Conservation (phyloP, 2,329 filamentous ascomycete genomes). For the Magnaporthiopsis incrustans region DNA sequence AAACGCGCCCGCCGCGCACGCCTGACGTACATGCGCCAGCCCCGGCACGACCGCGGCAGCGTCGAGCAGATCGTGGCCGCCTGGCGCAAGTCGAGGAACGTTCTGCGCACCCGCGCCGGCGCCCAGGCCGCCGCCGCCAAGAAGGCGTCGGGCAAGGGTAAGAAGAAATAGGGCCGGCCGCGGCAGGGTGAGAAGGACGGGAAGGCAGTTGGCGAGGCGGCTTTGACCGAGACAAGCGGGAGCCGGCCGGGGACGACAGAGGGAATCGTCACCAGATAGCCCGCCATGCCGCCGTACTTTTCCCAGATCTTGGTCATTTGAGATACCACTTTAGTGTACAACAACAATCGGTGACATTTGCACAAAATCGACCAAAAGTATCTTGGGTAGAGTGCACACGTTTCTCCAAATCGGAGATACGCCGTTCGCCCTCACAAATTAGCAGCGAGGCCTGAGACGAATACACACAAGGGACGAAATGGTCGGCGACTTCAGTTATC, state of each 20-base stretch:
- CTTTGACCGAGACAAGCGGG: too few relatives aligned
- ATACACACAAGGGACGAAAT: background rate
- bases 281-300: background rate
- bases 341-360: background rate
- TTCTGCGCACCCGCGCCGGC: conserved; percentile 23
- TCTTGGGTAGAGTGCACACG: background rate
- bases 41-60: conserved; percentile 78
- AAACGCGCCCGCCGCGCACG: conserved; percentile 82
- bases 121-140: conserved; percentile 11
- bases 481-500: background rate
- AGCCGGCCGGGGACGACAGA: too few relatives aligned
- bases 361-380: background rate
- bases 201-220: too few relatives aligned
- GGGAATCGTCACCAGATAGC: too few relatives aligned
- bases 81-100: conserved; percentile 37
- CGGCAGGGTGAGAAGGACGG: too few relatives aligned
- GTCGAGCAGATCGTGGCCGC: conserved; percentile 71
- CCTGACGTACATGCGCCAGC: conserved; percentile 84
- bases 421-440: background rate
- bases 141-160: conserved; percentile 7
- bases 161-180: background rate
- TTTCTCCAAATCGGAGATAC: background rate
- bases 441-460: too few relatives aligned
- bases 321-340: background rate
- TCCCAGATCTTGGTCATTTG: background rate